Conservation (phyloP, 371 early-diverging fungal species). For the Mortierella sp. region DNA sequence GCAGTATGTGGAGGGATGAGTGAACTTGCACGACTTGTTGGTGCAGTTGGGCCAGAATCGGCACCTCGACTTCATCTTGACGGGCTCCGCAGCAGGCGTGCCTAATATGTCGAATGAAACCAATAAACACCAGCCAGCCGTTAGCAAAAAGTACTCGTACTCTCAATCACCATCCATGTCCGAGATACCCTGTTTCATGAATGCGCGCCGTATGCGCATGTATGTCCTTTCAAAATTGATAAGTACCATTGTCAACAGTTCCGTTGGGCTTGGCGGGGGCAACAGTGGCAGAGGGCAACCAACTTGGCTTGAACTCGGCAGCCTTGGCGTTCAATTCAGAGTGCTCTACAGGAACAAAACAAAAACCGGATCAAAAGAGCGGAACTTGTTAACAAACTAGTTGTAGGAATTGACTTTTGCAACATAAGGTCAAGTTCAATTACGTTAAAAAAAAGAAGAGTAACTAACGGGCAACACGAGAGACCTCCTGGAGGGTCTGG, state of each 20-base stretch:
- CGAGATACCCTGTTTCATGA: not conserved
- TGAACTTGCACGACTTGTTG: conserved; percentile 72
- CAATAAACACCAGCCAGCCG: not conserved
- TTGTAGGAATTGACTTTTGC: not conserved
- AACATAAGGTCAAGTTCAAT: not conserved
- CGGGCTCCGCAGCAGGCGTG: conserved; percentile 5
- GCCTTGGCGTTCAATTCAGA: conserved; percentile 50
- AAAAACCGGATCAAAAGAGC: not conserved
- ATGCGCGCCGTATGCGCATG: not conserved
- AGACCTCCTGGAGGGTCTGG: conserved; percentile 50
- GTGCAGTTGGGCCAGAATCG: conserved; percentile 71
- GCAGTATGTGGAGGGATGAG: conserved; percentile 64
- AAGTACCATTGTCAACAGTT: not conserved
- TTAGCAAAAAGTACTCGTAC: not conserved
- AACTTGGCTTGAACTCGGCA: conserved; percentile 41
- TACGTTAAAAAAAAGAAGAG: not conserved
- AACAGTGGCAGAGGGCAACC: conserved; percentile 18
- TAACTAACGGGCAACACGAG: conserved; percentile 46
- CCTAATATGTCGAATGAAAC: not conserved
- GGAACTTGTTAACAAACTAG: not conserved
- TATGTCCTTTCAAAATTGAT: not conserved
- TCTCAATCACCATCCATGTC: not conserved
- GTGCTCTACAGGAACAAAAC: conserved; percentile 23
- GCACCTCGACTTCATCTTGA: conserved; percentile 64
- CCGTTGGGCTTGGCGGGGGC: conserved; percentile 11